Evolutionary conservation across 2,329 filamentous ascomycete species (phyloP), one percentile per base, ranked within the genome.

Genomic region (Coniochaeta pulveracea): DNA sequence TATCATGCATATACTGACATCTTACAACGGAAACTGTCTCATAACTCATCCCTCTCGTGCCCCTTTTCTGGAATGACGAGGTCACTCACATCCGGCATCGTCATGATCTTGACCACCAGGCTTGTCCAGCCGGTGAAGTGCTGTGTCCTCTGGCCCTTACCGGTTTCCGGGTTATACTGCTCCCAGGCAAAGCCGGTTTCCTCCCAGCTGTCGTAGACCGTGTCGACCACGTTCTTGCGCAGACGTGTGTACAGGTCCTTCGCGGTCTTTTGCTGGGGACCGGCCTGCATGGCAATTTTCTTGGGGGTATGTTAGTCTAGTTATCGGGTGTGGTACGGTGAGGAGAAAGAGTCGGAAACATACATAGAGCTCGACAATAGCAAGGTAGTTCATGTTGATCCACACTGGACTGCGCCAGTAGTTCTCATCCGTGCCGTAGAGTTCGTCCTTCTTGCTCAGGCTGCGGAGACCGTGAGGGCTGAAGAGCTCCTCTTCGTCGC

Each of bases 71-170:
- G n/a, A n/a, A n/a, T n/a, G n/a, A n/a, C n/a, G n/a, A n/a, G n/a
- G n/a, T n/a, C n/a, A n/a, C n/a, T n/a, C n/a, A 85, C 50, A 45
- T 93, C 80, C 6, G 85, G 82, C 85, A 98, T 89, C 29, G 76
- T 76, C 86, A 96, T 94, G 44, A 98, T 85, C 66, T 94, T 95
- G 28, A 96, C 88, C 30, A 96, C 84, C 57, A 96, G 64, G 54
- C 85, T 94, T n/a, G 91, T 98, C 91, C 91, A 98, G 33, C 91
- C 91, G 0, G 91, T 95, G 54, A 98, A 98, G 57, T 96, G 89
- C 65, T 95, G 86, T 5, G 88, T 96, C 26, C 91, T 72, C 64
- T 96, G 89, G n/a, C 91, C 91, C 34, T 73, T 72, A 28, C 91
- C 91, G 4, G 85, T 93, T 47, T 94, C 85, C 0, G 88, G 85